phyloP scores from a whole-genome alignment of 1,139 yeast genomes.

The Debaryomyces fabryi region DNA sequence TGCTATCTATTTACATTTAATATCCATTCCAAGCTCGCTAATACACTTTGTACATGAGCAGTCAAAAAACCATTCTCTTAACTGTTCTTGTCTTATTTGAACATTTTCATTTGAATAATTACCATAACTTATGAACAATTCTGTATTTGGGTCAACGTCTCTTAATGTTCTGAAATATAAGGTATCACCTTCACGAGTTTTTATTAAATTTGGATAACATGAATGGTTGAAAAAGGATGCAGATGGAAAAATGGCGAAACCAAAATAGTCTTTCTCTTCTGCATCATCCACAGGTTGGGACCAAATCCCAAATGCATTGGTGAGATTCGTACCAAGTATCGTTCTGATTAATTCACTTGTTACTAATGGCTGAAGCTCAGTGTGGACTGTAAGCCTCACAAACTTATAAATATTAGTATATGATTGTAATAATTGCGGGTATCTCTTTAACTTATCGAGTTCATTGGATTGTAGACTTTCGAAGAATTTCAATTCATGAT shows the following conservation, averaged over 20 bases:
- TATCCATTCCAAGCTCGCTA: not conserved
- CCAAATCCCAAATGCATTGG: constrained; percentile 82
- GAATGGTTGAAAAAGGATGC: constrained; percentile 76
- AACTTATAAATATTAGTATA: constrained; percentile 57
- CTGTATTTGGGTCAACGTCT: constrained; percentile 46
- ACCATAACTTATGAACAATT: constrained; percentile 66
- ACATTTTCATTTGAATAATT: constrained; percentile 49
- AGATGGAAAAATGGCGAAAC: constrained; percentile 65
- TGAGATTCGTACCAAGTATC: constrained; percentile 63
- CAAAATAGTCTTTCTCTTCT: constrained; percentile 63
- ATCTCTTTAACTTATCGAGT: constrained; percentile 46
- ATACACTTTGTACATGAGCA: constrained; percentile 58
- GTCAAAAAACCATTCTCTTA: constrained; percentile 63
- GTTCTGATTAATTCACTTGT: constrained; percentile 45
- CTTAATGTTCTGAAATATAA: constrained; percentile 28
- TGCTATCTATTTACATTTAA: not conserved
- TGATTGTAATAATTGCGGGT: constrained; percentile 54
- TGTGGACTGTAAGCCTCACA: constrained; percentile 45
- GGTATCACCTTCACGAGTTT: constrained; percentile 24
- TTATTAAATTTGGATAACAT: constrained; percentile 53
- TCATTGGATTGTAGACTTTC: constrained; percentile 59
- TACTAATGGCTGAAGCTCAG: constrained; percentile 37
- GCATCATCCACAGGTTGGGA: constrained; percentile 38
- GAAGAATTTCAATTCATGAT: constrained; percentile 30
- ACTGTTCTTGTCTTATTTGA: constrained; percentile 42